A percentile compares a stretch with the other conserved stretches of the same genome.
These are phyloP conservation scores for Scheffersomyces titani DNA, from an alignment of 1,139 yeast species.

Conservation along the genomic window DNA sequence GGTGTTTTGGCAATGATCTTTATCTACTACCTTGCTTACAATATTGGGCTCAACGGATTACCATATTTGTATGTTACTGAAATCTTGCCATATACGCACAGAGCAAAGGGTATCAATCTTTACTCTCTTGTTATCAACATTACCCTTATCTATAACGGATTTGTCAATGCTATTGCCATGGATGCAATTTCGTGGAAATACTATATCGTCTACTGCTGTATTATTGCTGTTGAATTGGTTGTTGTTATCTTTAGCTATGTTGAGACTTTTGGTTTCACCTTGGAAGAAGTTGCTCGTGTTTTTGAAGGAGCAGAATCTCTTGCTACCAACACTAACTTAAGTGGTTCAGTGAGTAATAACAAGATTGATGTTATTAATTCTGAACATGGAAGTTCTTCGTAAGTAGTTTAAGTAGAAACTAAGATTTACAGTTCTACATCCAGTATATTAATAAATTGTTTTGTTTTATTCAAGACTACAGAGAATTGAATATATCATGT, in stretches of 20 bases:
- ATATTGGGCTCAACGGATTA: conserved; percentile 42
- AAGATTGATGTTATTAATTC: not conserved
- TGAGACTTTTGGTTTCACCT: conserved; percentile 54
- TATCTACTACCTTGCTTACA: conserved; percentile 38
- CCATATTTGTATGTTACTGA: conserved; percentile 44
- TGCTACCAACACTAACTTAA: not conserved
- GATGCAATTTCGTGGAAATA: conserved; percentile 60
- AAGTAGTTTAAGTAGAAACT: not conserved
- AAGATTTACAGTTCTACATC: not conserved
- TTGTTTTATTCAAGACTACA: too few relatives aligned
- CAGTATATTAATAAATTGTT: too few relatives aligned
- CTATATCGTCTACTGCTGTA: conserved; percentile 54
- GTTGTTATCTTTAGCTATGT: conserved; percentile 46
- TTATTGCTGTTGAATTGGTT: conserved; percentile 35
- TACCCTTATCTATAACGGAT: conserved; percentile 35
- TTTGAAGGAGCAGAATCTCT: conserved; percentile 36
- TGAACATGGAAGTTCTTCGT: not conserved
- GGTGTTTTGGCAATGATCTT: conserved; percentile 50
- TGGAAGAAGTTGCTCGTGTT: conserved; percentile 54
- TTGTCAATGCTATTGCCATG: conserved; percentile 62
- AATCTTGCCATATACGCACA: conserved; percentile 43
- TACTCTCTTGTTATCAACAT: conserved; percentile 2
- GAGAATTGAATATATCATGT: too few relatives aligned
- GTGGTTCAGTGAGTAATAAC: not conserved
- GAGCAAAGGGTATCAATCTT: conserved; percentile 47